Conservation (phyloP, 257 asterid species). For the Capsicum baccatum region DNA sequence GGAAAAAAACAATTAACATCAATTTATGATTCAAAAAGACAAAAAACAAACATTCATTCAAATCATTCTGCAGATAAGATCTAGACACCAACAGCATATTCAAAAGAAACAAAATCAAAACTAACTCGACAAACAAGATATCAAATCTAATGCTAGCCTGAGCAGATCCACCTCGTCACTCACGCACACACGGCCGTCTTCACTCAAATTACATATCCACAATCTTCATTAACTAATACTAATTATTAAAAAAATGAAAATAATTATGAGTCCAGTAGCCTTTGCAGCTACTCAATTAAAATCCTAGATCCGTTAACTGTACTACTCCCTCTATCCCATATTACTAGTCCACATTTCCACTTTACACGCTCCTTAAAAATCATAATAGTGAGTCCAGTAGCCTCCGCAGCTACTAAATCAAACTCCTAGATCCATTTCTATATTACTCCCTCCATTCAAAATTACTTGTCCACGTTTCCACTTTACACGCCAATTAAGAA, state of each 20-base stretch:
- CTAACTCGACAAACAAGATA: background rate
- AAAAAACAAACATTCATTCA: background rate
- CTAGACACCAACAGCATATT: background rate
- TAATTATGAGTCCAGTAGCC: background rate
- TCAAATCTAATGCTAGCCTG: background rate
- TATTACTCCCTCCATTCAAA: no score
- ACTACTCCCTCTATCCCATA: no score
- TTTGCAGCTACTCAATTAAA: background rate
- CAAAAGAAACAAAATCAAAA: background rate
- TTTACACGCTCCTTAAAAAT: no score
- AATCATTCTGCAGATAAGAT: constrained; percentile 13
- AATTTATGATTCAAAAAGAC: background rate
- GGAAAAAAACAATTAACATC: background rate
- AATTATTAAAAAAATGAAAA: background rate
- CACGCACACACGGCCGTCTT: background rate
- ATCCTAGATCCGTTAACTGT: background rate
- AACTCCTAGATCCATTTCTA: no score
- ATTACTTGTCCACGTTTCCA: no score
- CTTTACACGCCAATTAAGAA: no score
- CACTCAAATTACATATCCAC: background rate
- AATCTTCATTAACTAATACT: background rate
- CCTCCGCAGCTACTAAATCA: no score
- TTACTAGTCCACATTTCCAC: no score
- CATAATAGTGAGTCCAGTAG: no score
- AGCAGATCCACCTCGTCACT: background rate